phyloP scores from a whole-genome alignment of 139 green algal species.

The Micromonas commoda region DNA sequence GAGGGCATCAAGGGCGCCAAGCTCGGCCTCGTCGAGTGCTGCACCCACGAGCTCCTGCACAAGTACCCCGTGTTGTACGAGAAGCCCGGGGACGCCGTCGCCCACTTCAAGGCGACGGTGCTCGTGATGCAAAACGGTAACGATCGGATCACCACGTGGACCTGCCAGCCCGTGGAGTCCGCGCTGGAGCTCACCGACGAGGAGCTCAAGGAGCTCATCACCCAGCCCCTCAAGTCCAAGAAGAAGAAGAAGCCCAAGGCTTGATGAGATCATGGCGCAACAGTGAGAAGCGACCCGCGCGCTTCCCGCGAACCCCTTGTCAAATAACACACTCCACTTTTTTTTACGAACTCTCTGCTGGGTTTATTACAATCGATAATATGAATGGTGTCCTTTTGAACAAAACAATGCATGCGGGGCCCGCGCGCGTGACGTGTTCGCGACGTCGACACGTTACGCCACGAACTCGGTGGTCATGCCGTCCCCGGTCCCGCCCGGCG shows the following conservation, averaged over 20 bases:
- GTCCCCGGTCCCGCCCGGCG: background rate
- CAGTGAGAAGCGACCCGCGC: background rate
- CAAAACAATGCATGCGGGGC: too few relatives aligned
- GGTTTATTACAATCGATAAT: too few relatives aligned
- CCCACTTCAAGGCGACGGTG: slow-evolving; percentile 94
- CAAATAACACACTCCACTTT: too few relatives aligned
- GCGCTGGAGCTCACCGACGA: slow-evolving; percentile 69
- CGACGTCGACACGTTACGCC: too few relatives aligned
- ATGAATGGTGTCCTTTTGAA: too few relatives aligned
- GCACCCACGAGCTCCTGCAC: slow-evolving; percentile 87
- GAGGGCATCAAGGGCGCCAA: slow-evolving; percentile 34
- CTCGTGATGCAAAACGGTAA: slow-evolving; percentile 92
- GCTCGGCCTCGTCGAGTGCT: slow-evolving; percentile 85
- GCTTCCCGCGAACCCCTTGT: too few relatives aligned
- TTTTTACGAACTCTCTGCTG: too few relatives aligned
- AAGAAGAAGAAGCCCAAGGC: slow-evolving; percentile 37
- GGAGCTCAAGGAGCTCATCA: slow-evolving; percentile 53
- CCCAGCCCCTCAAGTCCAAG: slow-evolving; percentile 26
- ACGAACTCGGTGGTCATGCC: slow-evolving; percentile 21
- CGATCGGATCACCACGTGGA: slow-evolving; percentile 63
- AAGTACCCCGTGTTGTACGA: slow-evolving; percentile 94
- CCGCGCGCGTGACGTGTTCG: too few relatives aligned
- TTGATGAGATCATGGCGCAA: slow-evolving; percentile 5
- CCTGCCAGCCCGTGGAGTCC: slow-evolving; percentile 63
- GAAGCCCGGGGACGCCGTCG: slow-evolving; percentile 65